Evolutionary conservation across 495 filamentous ascomycete species (phyloP).

Genomic region (Aspergillus saccharolyticus): DNA sequence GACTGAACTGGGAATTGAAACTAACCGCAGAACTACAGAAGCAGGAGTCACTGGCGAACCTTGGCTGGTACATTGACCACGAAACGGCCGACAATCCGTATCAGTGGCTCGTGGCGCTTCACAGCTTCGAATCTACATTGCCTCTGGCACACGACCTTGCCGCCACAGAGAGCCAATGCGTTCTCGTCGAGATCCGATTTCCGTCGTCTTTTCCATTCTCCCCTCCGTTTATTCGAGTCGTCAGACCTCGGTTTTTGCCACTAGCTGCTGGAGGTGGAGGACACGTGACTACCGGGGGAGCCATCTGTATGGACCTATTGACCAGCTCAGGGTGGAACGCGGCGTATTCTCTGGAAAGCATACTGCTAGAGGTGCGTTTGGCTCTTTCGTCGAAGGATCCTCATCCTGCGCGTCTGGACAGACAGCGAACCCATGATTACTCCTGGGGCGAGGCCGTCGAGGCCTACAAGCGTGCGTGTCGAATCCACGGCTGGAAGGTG

Average conservation of each 20-base stretch:
- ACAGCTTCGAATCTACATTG: slow-evolving; percentile 67
- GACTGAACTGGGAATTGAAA: slow-evolving; percentile 59
- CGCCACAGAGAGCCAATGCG: slow-evolving; percentile 45
- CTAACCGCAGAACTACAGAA: slow-evolving; percentile 60
- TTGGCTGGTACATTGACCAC: slow-evolving; percentile 81
- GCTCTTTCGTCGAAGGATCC: slow-evolving; percentile 62
- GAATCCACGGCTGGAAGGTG: slow-evolving; percentile 53
- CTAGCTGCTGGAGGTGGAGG: slow-evolving; percentile 74
- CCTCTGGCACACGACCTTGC: slow-evolving; percentile 70
- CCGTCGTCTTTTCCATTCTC: slow-evolving; percentile 65
- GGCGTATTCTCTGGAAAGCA: slow-evolving; percentile 66
- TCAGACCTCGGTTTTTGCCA: slow-evolving; percentile 72
- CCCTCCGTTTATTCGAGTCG: slow-evolving; percentile 81
- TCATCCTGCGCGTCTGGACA: slow-evolving; percentile 65
- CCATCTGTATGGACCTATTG: slow-evolving; percentile 88
- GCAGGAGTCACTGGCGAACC: slow-evolving; percentile 55
- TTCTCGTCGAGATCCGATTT: slow-evolving; percentile 81
- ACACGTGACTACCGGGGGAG: slow-evolving; percentile 82
- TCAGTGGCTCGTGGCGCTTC: slow-evolving; percentile 90
- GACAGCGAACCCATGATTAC: slow-evolving; percentile 48
- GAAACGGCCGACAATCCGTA: slow-evolving; percentile 64
- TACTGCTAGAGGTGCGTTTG: slow-evolving; percentile 77
- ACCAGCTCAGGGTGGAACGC: slow-evolving; percentile 81
- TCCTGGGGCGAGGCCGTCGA: slow-evolving; percentile 62
- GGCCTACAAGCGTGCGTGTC: slow-evolving; percentile 65